Percentiles rank a stretch among this genome's conserved stretches.
These are phyloP conservation scores for Hydnomerulius pinastri DNA, from an alignment of 768 basidiomycete species.

Conservation along the genomic window DNA sequence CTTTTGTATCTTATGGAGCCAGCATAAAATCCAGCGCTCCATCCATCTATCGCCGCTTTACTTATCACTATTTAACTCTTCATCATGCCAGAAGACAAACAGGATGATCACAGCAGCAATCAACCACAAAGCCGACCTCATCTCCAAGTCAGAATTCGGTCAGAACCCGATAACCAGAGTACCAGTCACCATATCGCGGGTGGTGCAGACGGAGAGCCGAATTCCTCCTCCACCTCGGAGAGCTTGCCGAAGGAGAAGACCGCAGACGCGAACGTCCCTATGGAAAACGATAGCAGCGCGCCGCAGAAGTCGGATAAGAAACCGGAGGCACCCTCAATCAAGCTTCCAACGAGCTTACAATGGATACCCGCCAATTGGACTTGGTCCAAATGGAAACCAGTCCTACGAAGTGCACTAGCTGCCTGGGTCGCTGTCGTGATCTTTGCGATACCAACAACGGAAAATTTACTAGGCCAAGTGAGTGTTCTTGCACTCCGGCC, in stretches of 20 bases:
- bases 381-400: slow-evolving; percentile 63
- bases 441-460: slow-evolving; percentile 54
- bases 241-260: slow-evolving; percentile 1
- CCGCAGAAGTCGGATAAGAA: not conserved
- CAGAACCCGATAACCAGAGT: not conserved
- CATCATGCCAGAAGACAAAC: slow-evolving; percentile 12
- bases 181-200: not conserved
- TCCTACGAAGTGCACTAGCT: slow-evolving; percentile 59
- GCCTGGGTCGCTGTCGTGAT: slow-evolving; percentile 64
- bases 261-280: not conserved
- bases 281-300: not conserved
- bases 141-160: slow-evolving; percentile 9
- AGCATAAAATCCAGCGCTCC: not conserved
- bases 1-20: not conserved
- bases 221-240: not conserved
- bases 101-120: not conserved
- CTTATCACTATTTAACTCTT: not conserved
- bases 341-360: slow-evolving; percentile 35
- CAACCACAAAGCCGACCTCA: not conserved
- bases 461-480: slow-evolving; percentile 60
- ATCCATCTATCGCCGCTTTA: not conserved
- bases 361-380: slow-evolving; percentile 64
- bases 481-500: not conserved
- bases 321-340: not conserved
- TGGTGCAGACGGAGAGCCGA: not conserved